These are phyloP conservation scores for Globisporangium recalcitrans DNA, from an alignment of 352 stramenopile genomes.

Conservation along the genomic window DNA sequence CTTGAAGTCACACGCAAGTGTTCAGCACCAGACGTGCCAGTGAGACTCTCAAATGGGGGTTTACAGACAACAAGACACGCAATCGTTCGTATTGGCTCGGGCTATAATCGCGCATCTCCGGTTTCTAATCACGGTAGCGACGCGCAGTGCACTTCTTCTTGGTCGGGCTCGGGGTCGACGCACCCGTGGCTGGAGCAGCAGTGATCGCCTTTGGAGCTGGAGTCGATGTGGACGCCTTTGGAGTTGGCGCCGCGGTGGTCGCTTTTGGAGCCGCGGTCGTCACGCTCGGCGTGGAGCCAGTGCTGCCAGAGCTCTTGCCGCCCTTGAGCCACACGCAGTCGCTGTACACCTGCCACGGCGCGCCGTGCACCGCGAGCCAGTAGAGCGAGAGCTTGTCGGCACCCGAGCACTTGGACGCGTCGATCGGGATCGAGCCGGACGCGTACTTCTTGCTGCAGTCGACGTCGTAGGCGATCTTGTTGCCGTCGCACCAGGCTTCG, in stretches of 20 bases:
- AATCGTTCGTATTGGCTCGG: neutral
- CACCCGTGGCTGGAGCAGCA: neutral
- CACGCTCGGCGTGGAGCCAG: conserved; percentile 1
- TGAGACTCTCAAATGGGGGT: no score
- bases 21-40: no score
- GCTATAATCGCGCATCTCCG: neutral
- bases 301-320: conserved; percentile 9
- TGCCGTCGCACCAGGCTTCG: conserved; percentile 57
- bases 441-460: conserved; percentile 45
- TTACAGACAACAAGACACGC: neutral
- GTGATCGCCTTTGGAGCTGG: conserved; percentile 2
- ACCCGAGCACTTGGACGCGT: conserved; percentile 30
- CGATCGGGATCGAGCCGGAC: conserved; percentile 30
- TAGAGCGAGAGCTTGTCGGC: conserved; percentile 34
- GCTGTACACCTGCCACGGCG: conserved; percentile 58
- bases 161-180: neutral
- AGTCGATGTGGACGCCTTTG: conserved; percentile 6
- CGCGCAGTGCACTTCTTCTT: conserved; percentile 4
- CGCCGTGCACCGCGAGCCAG: conserved; percentile 51
- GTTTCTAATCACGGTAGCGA: neutral
- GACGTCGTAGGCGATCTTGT: conserved; percentile 38
- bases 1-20: neutral
- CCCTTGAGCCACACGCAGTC: conserved; percentile 46
- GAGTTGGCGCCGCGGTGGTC: neutral
- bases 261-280: conserved; percentile 10